A percentile compares a stretch with the other conserved stretches of the same genome.
Conservation (phyloP, 192 early-diverging fungal species). For the Gaertneriomyces semiglobifer region DNA sequence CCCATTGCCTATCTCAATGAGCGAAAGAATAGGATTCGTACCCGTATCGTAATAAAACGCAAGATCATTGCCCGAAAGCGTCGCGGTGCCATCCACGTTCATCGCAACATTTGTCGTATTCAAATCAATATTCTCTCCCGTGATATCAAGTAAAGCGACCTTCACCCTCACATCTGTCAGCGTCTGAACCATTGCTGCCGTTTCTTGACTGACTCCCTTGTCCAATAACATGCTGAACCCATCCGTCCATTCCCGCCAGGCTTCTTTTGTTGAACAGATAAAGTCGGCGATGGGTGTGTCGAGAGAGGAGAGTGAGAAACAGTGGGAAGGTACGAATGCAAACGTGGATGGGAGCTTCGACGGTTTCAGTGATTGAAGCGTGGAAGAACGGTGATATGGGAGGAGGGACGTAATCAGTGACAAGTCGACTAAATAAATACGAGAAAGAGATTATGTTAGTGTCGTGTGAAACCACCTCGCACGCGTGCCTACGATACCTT, state of each 20-base stretch:
- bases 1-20: too few species aligned
- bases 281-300: constrained; percentile 54
- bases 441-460: neutral
- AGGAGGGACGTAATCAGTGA: constrained; percentile 45
- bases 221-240: constrained; percentile 71
- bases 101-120: neutral
- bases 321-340: constrained; percentile 49
- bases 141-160: constrained; percentile 62
- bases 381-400: constrained; percentile 34
- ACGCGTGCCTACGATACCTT: constrained; percentile 32
- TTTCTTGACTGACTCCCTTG: constrained; percentile 63
- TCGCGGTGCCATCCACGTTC: too few species aligned
- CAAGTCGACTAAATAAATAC: constrained; percentile 44
- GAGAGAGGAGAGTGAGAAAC: constrained; percentile 24
- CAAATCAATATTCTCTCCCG: constrained; percentile 57
- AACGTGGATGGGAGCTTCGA: constrained; percentile 31
- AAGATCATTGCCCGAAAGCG: too few species aligned
- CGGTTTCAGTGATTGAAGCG: constrained; percentile 34
- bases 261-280: constrained; percentile 38
- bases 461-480: neutral
- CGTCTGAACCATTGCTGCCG: constrained; percentile 58
- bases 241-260: constrained; percentile 70
- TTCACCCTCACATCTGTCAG: constrained; percentile 69
- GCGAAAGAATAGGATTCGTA: too few species aligned
- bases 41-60: too few species aligned